A percentile compares a stretch with the other conserved stretches of the same genome.
Evolutionary conservation across 805 yeast species (phyloP).

Genomic region (Cyberlindnera euphorbiiphila): DNA sequence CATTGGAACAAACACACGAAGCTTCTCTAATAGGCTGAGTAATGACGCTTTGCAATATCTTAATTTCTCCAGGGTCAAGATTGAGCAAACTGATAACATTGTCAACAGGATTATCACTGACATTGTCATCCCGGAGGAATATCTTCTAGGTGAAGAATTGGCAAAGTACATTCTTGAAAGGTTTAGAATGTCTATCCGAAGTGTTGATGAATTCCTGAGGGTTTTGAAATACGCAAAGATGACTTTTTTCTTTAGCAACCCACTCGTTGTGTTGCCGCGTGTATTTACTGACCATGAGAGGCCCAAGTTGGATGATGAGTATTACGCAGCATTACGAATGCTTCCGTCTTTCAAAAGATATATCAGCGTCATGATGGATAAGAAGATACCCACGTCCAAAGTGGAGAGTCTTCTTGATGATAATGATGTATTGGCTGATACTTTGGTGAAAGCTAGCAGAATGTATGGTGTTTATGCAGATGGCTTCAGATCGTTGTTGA

Average conservation of each 20-base stretch:
- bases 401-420: constrained; percentile 19
- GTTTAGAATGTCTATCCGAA: constrained; percentile 22
- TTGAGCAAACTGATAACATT: constrained; percentile 26
- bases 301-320: constrained; percentile 8
- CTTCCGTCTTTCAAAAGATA: constrained; percentile 33
- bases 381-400: constrained; percentile 3
- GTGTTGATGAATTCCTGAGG: constrained; percentile 25
- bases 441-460: constrained; percentile 17
- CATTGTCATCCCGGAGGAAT: constrained; percentile 16
- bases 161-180: constrained; percentile 20
- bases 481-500: constrained; percentile 19
- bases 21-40: constrained; percentile 18
- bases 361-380: constrained; percentile 15
- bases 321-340: constrained; percentile 29
- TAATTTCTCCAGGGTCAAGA: constrained; percentile 17
- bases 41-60: constrained; percentile 18
- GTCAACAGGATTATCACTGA: constrained; percentile 23
- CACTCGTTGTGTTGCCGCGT: constrained; percentile 16
- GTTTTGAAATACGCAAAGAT: constrained; percentile 25
- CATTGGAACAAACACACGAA: constrained; percentile 21
- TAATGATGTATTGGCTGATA: constrained; percentile 16
- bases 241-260: constrained; percentile 25
- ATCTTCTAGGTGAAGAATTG: constrained; percentile 21
- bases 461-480: constrained; percentile 18
- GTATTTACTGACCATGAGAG: constrained; percentile 3